Evolutionary conservation across 495 filamentous ascomycete genomes (phyloP).

Genomic region (Neurospora cerealis): DNA sequence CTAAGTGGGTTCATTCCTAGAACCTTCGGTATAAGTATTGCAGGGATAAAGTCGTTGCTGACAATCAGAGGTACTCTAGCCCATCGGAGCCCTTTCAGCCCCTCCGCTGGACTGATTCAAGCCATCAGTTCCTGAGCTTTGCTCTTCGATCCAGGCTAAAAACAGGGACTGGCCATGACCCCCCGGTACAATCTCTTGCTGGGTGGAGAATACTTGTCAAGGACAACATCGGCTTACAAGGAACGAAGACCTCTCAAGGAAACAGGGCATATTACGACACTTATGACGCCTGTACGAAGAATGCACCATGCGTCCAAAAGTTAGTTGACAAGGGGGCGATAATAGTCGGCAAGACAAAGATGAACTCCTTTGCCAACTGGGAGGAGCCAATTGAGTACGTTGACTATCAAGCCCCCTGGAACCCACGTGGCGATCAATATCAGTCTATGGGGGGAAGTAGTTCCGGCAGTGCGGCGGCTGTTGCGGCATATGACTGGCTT

Average conservation of each 20-base stretch:
- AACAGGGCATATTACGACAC: slow-evolving; percentile 47
- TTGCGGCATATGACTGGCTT: slow-evolving; percentile 46
- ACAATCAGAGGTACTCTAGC: not conserved
- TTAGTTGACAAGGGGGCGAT: slow-evolving; percentile 51
- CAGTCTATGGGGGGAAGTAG: slow-evolving; percentile 38
- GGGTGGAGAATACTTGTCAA: slow-evolving; percentile 31
- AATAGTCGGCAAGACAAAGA: slow-evolving; percentile 51
- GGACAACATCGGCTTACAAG: slow-evolving; percentile 49
- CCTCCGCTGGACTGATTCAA: not conserved
- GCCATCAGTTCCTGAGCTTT: not conserved
- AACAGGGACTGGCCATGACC: not conserved
- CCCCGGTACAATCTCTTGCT: not conserved
- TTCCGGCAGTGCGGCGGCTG: slow-evolving; percentile 36
- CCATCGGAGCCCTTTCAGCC: not conserved
- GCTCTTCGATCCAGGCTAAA: not conserved
- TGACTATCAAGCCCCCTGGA: slow-evolving; percentile 43
- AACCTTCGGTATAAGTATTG: not conserved
- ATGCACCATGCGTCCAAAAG: slow-evolving; percentile 39
- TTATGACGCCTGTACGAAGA: slow-evolving; percentile 36
- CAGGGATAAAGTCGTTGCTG: not conserved
- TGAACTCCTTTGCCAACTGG: slow-evolving; percentile 49
- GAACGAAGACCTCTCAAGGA: slow-evolving; percentile 43
- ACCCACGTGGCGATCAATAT: slow-evolving; percentile 49
- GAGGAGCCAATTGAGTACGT: slow-evolving; percentile 46
- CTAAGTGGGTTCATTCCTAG: not conserved